Conservation (phyloP, 345 rosid species). For the Populus davidiana region DNA sequence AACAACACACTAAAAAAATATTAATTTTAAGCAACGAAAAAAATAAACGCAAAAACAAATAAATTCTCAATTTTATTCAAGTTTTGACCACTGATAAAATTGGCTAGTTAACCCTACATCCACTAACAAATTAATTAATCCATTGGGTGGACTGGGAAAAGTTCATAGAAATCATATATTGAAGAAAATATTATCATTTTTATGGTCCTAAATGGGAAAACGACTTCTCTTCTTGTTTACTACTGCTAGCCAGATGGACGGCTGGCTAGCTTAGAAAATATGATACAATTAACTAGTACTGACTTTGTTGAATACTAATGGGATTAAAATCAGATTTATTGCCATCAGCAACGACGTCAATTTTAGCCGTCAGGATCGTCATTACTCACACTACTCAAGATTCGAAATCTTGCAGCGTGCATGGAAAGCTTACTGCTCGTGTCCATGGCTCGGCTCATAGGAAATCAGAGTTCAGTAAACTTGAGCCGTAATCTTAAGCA, state of each 20-base stretch:
- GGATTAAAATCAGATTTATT: not conserved
- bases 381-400: not conserved
- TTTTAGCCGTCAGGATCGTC: not conserved
- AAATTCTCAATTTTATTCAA: too few species aligned
- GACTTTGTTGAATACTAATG: not conserved
- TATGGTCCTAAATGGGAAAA: not conserved
- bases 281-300: not conserved
- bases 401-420: not conserved
- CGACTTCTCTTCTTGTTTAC: not conserved
- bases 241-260: not conserved
- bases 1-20: too few species aligned
- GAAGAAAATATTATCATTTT: not conserved
- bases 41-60: too few species aligned
- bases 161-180: not conserved
- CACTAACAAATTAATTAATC: not conserved
- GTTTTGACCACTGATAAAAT: not conserved
- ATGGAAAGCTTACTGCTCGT: not conserved
- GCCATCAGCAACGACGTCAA: constrained; percentile 1
- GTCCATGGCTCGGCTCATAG: not conserved
- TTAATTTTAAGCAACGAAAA: too few species aligned
- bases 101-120: not conserved
- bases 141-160: not conserved
- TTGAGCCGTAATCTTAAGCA: not conserved
- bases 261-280: not conserved
- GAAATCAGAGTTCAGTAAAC: not conserved